Evolutionary conservation across 192 early-diverging fungal genomes (phyloP).

Genomic region (Backusella tarrabulga): DNA sequence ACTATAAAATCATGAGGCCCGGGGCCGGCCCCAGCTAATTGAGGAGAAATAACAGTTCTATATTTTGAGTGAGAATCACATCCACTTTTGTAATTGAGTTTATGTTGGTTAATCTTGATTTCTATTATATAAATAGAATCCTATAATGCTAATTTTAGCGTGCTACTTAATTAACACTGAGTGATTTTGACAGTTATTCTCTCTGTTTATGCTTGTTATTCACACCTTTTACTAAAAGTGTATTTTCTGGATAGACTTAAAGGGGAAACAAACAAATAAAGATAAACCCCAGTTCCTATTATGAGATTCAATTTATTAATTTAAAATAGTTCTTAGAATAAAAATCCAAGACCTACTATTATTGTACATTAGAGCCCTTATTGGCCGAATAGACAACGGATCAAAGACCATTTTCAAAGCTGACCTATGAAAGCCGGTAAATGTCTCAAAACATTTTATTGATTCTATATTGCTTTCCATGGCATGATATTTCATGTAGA

Average conservation of each 20-base stretch:
- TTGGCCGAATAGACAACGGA: not conserved
- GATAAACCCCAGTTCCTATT: not conserved
- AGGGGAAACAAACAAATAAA: not conserved
- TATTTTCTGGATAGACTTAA: not conserved
- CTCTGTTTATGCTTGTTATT: not conserved
- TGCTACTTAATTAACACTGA: not conserved
- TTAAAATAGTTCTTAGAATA: not conserved
- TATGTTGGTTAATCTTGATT: not conserved
- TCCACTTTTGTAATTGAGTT: not conserved
- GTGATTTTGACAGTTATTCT: not conserved
- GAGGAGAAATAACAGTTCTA: no score
- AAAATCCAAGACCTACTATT: not conserved
- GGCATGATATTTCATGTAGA: not conserved
- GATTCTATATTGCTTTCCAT: not conserved
- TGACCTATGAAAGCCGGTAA: not conserved
- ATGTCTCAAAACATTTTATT: not conserved
- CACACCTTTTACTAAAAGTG: not conserved
- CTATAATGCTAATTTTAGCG: not conserved
- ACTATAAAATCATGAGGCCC: no score
- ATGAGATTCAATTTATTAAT: not conserved
- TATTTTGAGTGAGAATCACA: no score
- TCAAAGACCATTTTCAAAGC: not conserved
- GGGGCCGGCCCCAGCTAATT: no score
- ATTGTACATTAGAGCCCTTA: not conserved
- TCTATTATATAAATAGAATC: not conserved